Conservation (phyloP, 352 stramenopile species). For the Phytophthora colocasiae region DNA sequence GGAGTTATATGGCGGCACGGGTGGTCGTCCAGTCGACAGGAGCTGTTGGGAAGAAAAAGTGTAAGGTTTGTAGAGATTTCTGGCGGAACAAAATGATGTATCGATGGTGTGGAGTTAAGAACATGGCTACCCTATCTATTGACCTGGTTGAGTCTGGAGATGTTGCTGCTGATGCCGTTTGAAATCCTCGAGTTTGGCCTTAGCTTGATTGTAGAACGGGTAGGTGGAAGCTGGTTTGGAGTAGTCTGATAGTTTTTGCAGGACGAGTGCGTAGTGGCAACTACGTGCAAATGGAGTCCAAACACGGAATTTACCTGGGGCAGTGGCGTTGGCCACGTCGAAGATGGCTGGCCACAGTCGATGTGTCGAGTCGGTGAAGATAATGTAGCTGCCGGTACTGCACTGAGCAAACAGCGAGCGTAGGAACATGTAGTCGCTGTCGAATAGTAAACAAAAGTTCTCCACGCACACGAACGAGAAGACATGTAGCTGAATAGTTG, state of each 20-base stretch:
- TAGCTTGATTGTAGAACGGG: constrained; percentile 53
- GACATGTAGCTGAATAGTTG: constrained; percentile 53
- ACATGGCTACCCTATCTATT: constrained; percentile 14
- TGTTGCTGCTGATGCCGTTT: constrained; percentile 55
- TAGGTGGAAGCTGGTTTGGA: constrained; percentile 35
- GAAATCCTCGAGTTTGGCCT: constrained; percentile 57
- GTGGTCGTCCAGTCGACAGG: constrained; percentile 12
- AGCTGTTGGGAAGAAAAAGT: neutral
- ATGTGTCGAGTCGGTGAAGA: constrained; percentile 80
- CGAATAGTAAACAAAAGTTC: constrained; percentile 62
- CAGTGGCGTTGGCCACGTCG: constrained; percentile 41
- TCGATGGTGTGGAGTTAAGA: constrained; percentile 6
- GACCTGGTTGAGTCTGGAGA: constrained; percentile 18
- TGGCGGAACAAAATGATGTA: constrained; percentile 1
- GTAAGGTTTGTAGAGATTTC: neutral
- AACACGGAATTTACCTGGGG: constrained; percentile 47
- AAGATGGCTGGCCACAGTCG: constrained; percentile 71
- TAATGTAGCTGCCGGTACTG: constrained; percentile 49
- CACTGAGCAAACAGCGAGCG: constrained; percentile 55
- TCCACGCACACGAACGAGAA: constrained; percentile 83
- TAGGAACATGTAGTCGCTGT: constrained; percentile 58
- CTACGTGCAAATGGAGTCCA: constrained; percentile 63
- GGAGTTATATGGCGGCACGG: constrained; percentile 11
- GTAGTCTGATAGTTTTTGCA: constrained; percentile 55
- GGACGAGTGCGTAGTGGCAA: constrained; percentile 72